These are phyloP conservation scores for Tricholoma flavovirens DNA, from an alignment of 768 basidiomycete species.

Conservation along the genomic window DNA sequence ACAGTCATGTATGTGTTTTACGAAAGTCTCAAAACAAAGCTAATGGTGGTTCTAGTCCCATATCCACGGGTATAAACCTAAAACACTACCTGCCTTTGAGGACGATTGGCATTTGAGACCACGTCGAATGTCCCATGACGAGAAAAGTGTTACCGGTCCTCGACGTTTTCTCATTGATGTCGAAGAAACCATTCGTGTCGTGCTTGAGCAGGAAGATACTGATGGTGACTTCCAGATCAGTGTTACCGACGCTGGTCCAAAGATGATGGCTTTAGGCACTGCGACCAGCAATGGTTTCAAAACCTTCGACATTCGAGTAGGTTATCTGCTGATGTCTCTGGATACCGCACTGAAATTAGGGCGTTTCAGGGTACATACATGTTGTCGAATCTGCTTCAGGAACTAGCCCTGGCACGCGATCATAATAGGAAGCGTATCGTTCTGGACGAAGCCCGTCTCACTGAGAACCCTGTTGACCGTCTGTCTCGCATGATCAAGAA, in stretches of 20 bases:
- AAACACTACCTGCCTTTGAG: conserved; percentile 64
- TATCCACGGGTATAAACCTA: conserved; percentile 67
- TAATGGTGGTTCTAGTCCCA: conserved; percentile 45
- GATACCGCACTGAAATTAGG: conserved; percentile 7
- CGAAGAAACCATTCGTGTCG: conserved; percentile 93
- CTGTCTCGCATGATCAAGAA: conserved; percentile 96
- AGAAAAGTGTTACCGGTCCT: conserved; percentile 73
- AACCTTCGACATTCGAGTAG: conserved; percentile 89
- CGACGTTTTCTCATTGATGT: conserved; percentile 95
- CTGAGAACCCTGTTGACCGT: conserved; percentile 96
- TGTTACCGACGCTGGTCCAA: conserved; percentile 93
- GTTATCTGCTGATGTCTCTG: conserved; percentile 15
- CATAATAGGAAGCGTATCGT: conserved; percentile 95
- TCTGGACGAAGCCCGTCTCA: conserved; percentile 96
- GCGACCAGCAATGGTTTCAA: conserved; percentile 98
- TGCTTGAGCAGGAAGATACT: conserved; percentile 97
- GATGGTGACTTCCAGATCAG: conserved; percentile 97
- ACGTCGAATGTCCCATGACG: conserved; percentile 88
- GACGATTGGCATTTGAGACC: conserved; percentile 70
- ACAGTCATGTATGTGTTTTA: conserved; percentile 63
- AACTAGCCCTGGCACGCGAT: conserved; percentile 93
- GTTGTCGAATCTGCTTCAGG: conserved; percentile 98
- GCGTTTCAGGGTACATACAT: conserved; percentile 87
- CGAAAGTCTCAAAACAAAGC: background rate
- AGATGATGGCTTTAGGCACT: conserved; percentile 92